phyloP scores from a whole-genome alignment of 208 protist species.

The Wallacemonas sp. region DNA sequence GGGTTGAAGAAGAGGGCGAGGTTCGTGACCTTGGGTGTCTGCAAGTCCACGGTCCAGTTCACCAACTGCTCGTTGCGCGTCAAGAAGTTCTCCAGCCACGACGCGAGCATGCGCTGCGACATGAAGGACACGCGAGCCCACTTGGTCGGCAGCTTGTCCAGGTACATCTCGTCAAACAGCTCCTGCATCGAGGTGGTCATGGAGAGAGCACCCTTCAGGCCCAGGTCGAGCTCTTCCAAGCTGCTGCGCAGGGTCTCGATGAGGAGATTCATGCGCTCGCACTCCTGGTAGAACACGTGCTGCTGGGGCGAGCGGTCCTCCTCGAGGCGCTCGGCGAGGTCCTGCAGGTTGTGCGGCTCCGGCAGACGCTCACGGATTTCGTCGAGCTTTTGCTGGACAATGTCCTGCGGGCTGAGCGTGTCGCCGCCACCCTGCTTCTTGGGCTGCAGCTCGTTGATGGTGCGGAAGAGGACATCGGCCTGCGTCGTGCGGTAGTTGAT shows the following conservation, averaged over 20 bases:
- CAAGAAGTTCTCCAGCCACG: conserved; percentile 97
- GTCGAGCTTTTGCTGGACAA: conserved; percentile 92
- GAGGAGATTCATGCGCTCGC: conserved; percentile 98
- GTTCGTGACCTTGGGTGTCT: conserved; percentile 95
- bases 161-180: conserved; percentile 92
- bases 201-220: conserved; percentile 94
- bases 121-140: conserved; percentile 98
- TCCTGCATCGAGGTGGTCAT: conserved; percentile 93
- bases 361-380: conserved; percentile 92
- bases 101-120: conserved; percentile 92
- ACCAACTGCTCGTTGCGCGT: conserved; percentile 94
- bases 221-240: conserved; percentile 97
- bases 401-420: conserved; percentile 88
- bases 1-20: conserved; percentile 98
- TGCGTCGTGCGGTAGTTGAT: conserved; percentile 98
- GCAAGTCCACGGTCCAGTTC: conserved; percentile 93
- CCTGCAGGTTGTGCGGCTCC: conserved; percentile 91
- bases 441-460: conserved; percentile 97
- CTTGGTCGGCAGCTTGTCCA: conserved; percentile 92
- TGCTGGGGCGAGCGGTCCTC: conserved; percentile 98
- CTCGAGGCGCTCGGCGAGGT: conserved; percentile 92
- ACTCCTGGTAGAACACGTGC: conserved; percentile 98
- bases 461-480: conserved; percentile 96
- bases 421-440: conserved; percentile 88
- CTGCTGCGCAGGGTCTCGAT: conserved; percentile 89